Base-by-base conservation (phyloP, 768 basidiomycete genomes). In the Lentinus brumalis region DNA sequence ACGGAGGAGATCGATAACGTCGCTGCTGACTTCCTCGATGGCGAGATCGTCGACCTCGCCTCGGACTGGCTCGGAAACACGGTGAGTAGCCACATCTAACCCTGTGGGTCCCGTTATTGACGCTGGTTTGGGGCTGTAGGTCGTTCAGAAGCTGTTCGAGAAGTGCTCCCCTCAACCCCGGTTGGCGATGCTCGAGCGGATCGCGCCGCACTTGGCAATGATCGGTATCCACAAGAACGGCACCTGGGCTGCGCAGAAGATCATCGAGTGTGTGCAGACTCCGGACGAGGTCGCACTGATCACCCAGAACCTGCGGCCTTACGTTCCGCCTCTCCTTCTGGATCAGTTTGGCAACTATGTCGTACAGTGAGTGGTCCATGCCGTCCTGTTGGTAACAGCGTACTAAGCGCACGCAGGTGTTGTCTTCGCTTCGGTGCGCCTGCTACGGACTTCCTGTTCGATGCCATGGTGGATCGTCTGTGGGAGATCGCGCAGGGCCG, bases 151-250 rank as follows among this genome's bases (percentile, higher is more conserved):
- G 75, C 78, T 99, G 14, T 99, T 96, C 68, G 96, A 98, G 75
- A 88, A 85, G 70, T 94, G 92, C 71, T 91, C 92, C 14, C 75
- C 86, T 41, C 76, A 70, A 3, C 88, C 94, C 32, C 82, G 95
- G 66, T 83, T 93, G 63, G 87, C 88, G 15, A 96, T 99, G 92
- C 79, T 99, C 56, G 96, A 98, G 68, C 88, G 96, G 51, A 89
- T 98, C 62, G 84, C 87, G 4, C 97, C 97, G 50, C 91, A 96
- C 72, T 79, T 99, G 42, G 96, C 96, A 26, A 92, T 93, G 86
- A 97, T 98, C 65, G 97, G 97, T 30, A 95, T 96, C 57, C 97
- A 99, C 81, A 98, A 98, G 81, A 98, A 99, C 66, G 97, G 97
- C 31, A 99, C 97, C 0, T 98, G 97, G 97, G 96, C 96, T 3